Percentiles rank a stretch among this genome's conserved stretches.
phyloP scores from a whole-genome alignment of 352 stramenopile genomes.

The Elongisporangium prolatum region DNA sequence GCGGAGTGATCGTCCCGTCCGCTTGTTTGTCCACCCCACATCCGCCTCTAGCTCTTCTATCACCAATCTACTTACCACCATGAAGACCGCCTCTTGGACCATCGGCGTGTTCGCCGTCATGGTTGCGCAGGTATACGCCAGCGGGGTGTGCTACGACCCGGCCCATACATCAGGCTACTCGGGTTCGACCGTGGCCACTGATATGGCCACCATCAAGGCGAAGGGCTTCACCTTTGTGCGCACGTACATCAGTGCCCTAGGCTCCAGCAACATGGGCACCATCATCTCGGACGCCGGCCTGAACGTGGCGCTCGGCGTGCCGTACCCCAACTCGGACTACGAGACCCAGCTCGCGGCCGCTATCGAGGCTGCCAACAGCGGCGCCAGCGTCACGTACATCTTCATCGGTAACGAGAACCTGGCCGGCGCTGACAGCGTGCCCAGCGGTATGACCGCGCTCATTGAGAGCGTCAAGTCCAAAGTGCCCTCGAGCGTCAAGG shows the following conservation, averaged over 20 bases:
- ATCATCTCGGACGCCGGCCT: constrained; percentile 47
- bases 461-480: constrained; percentile 46
- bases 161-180: constrained; percentile 40
- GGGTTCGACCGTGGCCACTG: constrained; percentile 22
- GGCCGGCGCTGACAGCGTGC: constrained; percentile 18
- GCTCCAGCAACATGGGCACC: constrained; percentile 38
- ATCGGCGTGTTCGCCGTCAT: constrained; percentile 3
- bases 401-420: constrained; percentile 76
- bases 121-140: constrained; percentile 31
- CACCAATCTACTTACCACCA: neutral
- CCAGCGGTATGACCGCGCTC: constrained; percentile 35
- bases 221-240: constrained; percentile 55
- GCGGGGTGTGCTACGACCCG: constrained; percentile 69
- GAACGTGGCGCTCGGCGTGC: constrained; percentile 41
- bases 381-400: constrained; percentile 39
- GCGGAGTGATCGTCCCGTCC: neutral
- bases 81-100: neutral
- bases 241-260: constrained; percentile 67
- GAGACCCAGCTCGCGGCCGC: constrained; percentile 32
- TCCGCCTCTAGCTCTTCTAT: neutral
- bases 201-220: constrained; percentile 46
- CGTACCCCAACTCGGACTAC: constrained; percentile 42
- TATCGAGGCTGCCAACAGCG: constrained; percentile 30
- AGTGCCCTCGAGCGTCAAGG: constrained; percentile 36
- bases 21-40: neutral